phyloP scores from a whole-genome alignment of 768 basidiomycete genomes.

The Mycena galericulata region DNA sequence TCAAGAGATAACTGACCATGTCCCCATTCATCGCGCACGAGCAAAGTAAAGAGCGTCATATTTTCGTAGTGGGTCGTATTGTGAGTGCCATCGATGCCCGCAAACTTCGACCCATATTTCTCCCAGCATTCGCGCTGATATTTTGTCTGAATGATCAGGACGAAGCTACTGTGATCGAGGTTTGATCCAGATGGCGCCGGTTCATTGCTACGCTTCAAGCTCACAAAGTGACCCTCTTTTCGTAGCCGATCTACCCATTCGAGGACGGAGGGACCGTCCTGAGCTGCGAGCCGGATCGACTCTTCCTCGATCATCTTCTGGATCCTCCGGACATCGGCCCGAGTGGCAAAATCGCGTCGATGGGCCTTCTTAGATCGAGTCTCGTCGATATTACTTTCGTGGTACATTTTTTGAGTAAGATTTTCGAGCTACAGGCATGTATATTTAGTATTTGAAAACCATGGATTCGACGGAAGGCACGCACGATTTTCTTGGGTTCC shows the following conservation, averaged over 20 bases:
- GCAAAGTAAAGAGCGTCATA: constrained; percentile 3
- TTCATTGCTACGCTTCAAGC: background rate
- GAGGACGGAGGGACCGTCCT: background rate
- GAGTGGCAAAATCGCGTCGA: background rate
- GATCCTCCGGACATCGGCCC: background rate
- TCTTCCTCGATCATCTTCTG: background rate
- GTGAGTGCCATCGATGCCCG: constrained; percentile 11
- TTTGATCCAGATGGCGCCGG: background rate
- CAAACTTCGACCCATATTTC: background rate
- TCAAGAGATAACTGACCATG: constrained; percentile 21
- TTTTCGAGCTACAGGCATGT: background rate
- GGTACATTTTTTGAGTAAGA: background rate
- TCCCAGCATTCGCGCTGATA: background rate
- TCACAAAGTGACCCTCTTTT: background rate
- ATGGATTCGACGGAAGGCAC: background rate
- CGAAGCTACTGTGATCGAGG: background rate
- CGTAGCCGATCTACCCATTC: background rate
- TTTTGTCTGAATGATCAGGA: background rate
- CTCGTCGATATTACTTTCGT: background rate
- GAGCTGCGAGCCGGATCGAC: background rate
- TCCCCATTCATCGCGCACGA: constrained; percentile 8
- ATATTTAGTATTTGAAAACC: background rate
- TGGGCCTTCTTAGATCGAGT: background rate
- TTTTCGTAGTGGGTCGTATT: constrained; percentile 14
- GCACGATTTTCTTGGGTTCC: background rate